Evolutionary conservation across 2,329 filamentous ascomycete genomes (phyloP), one percentile per base, ranked within the genome.

Genomic region (Aciculosporium take): DNA sequence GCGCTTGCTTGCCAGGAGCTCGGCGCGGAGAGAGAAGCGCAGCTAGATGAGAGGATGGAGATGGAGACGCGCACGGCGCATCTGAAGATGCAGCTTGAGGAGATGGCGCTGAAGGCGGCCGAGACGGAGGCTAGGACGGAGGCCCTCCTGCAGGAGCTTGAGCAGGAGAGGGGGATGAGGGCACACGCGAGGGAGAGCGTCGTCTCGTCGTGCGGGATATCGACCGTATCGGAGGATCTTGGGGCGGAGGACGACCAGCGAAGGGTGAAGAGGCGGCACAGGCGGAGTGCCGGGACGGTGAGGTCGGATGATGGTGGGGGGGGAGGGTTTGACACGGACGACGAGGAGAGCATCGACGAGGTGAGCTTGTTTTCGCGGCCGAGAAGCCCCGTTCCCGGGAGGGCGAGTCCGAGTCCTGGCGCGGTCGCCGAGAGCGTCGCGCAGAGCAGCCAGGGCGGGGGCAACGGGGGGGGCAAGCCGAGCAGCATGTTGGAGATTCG

Each of bases 321-420:
- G 36, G 43, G 51, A 9, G 52, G 65, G 48, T 64, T 64, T 42
- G 70, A 72, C 41, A 74, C 68, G n/a, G 75, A 67, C 24, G 72
- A 74, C 36, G 65, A 66, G 34, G 65, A 66, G 34, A 66, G 62
- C 42, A 53, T 61, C 17, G 71, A 71, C 45, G 63, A 58, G 17
- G 69, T 67, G 27, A 78, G 73, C 51, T 65, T 81, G 30, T 81
- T 81, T 51, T 79, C 74, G 12, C 63, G 74, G 31, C 71, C 71
- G 29, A 64, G 74, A 20, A 78, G 73, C 49, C 76, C 76, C n/a
- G n/a, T n/a, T 2, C 72, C 73, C 1, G 57, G 66, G 20, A 61
- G 65, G 32, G 62, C 64, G 13, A 29, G n/a, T 21, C 13, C 32
- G n/a, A n/a, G n/a, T n/a, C n/a, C n/a, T n/a, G n/a, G n/a, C n/a